Conservation (phyloP, 2,329 filamentous ascomycete species). For the Arthroderma uncinatum region DNA sequence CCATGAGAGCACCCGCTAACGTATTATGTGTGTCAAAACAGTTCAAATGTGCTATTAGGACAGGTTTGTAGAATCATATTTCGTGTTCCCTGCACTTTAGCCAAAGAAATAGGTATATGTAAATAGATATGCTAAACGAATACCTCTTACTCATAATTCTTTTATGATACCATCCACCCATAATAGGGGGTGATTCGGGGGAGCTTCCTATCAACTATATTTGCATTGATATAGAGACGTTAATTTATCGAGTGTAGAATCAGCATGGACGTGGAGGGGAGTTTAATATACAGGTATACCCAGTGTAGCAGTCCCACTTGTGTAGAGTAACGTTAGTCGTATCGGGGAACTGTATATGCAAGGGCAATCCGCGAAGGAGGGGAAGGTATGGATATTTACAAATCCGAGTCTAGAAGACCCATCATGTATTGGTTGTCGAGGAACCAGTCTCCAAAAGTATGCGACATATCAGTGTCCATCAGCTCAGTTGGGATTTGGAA, state of each 20-base stretch:
- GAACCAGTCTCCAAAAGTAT: conserved; percentile 54
- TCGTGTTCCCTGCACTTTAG: not conserved
- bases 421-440: conserved; percentile 55
- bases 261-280: not conserved
- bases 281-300: not conserved
- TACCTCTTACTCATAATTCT: not conserved
- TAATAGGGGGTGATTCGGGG: not conserved
- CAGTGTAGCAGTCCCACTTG: not conserved
- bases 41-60: conserved; percentile 3
- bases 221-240: too few relatives aligned
- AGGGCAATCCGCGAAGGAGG: not conserved
- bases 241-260: not conserved
- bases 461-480: conserved; percentile 22
- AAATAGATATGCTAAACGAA: not conserved
- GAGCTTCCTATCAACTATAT: too few relatives aligned
- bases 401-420: conserved; percentile 52
- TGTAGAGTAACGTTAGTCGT: not conserved
- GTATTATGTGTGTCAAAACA: not conserved
- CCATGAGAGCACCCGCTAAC: not conserved
- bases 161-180: too few relatives aligned
- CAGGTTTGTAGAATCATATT: not conserved
- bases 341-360: not conserved
- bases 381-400: conserved; percentile 12
- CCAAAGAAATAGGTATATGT: not conserved
- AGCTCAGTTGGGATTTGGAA: conserved; percentile 14